These are phyloP conservation scores for Chaetomium strumarium DNA, from an alignment of 2,329 filamentous ascomycete species.

Conservation along the genomic window DNA sequence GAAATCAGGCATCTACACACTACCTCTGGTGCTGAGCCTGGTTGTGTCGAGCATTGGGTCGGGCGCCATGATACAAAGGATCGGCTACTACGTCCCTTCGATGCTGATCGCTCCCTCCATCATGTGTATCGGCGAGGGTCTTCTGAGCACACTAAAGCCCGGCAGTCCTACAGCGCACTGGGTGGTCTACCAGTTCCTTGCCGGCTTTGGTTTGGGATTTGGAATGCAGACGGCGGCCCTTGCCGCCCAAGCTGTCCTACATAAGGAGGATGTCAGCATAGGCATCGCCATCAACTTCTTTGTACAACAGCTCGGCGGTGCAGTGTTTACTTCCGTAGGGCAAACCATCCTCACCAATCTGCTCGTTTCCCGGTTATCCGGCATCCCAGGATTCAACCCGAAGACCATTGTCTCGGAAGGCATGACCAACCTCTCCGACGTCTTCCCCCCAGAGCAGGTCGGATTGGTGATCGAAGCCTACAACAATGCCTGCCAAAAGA, in stretches of 20 bases:
- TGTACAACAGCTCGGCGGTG: slow-evolving; percentile 53
- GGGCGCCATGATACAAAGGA: slow-evolving; percentile 43
- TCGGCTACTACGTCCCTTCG: slow-evolving; percentile 55
- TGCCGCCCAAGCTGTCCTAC: slow-evolving; percentile 50
- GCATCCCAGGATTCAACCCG: slow-evolving; percentile 40
- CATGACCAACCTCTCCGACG: slow-evolving; percentile 53
- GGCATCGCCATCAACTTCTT: slow-evolving; percentile 54
- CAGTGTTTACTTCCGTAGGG: slow-evolving; percentile 52
- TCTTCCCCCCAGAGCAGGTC: slow-evolving; percentile 46
- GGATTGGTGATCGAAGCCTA: slow-evolving; percentile 55
- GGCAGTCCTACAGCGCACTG: slow-evolving; percentile 44
- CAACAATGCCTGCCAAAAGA: slow-evolving; percentile 55
- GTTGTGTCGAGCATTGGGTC: slow-evolving; percentile 46
- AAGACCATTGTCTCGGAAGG: slow-evolving; percentile 41
- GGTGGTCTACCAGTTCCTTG: slow-evolving; percentile 55
- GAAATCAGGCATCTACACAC: slow-evolving; percentile 51
- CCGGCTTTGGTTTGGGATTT: slow-evolving; percentile 53
- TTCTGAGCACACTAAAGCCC: slow-evolving; percentile 51
- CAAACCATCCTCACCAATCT: slow-evolving; percentile 48
- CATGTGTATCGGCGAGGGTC: slow-evolving; percentile 48
- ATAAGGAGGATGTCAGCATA: slow-evolving; percentile 46
- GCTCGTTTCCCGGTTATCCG: slow-evolving; percentile 35
- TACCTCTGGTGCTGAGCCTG: slow-evolving; percentile 51
- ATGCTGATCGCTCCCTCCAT: slow-evolving; percentile 48
- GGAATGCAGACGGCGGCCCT: slow-evolving; percentile 54